These are phyloP conservation scores for Parasitella parasitica DNA, from an alignment of 371 early-diverging fungal species.

Conservation along the genomic window DNA sequence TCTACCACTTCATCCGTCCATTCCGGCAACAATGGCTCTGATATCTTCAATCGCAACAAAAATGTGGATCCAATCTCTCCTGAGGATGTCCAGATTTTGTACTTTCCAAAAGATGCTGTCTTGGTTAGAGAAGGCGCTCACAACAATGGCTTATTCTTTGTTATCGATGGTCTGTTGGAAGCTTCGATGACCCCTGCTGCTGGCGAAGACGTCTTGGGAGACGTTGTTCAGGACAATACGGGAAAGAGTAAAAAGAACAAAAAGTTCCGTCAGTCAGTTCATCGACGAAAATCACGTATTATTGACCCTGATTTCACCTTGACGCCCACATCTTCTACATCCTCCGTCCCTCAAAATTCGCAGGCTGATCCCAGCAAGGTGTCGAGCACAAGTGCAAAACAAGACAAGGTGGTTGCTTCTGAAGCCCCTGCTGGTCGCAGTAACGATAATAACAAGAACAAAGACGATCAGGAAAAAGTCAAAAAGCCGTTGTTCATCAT, in stretches of 20 bases:
- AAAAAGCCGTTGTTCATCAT: slow-evolving; percentile 68
- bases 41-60: slow-evolving; percentile 12
- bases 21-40: slow-evolving; percentile 20
- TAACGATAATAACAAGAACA: slow-evolving; percentile 8
- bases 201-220: slow-evolving; percentile 33
- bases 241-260: not conserved
- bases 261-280: not conserved
- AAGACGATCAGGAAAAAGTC: slow-evolving; percentile 18
- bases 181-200: slow-evolving; percentile 63
- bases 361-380: not conserved
- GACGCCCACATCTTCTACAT: slow-evolving; percentile 7
- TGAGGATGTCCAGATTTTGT: slow-evolving; percentile 69
- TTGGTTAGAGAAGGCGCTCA: slow-evolving; percentile 85
- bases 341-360: not conserved
- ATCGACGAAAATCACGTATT: slow-evolving; percentile 14
- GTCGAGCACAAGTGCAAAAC: slow-evolving; percentile 7
- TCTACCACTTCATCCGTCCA: slow-evolving; percentile 53
- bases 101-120: slow-evolving; percentile 70
- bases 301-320: slow-evolving; percentile 3
- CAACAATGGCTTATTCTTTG: slow-evolving; percentile 85
- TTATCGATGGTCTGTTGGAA: slow-evolving; percentile 88
- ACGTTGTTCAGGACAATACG: not conserved
- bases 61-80: slow-evolving; percentile 38
- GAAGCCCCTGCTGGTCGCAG: slow-evolving; percentile 42
- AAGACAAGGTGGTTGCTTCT: slow-evolving; percentile 33